Evolutionary conservation across 441 rosid genomes (phyloP), one percentile per base, ranked within the genome.

Genomic region (Adansonia madagascariensis): DNA sequence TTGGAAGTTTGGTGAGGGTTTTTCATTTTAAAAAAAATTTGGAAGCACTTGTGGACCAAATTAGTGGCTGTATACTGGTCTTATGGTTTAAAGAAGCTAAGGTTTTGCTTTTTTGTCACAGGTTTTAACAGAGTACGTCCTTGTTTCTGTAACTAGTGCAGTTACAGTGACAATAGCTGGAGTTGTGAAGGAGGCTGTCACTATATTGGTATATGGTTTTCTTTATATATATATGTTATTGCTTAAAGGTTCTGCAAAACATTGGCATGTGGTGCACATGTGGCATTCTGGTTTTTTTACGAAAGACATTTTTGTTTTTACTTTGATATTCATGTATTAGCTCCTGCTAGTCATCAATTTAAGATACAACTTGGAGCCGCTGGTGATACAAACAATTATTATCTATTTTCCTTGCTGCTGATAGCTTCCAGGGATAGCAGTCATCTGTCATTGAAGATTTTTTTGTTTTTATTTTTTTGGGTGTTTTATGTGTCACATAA

Each of bases 171-270:
- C 97, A 69, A 93, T 96, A 83, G 99, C 98, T 0, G 98, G 99
- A n/a, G 98, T 94, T 68, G 98, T 94, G 56, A 94, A 96, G 94
- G 99, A 96, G 86, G 95, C 97, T 71, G 98, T 96, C 80, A 93
- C 99, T 82, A 96, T 94, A 82, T 71, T 96, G 97, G 98, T 96
- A 91, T 77, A 56, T 75, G 5, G 73, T 68, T 41, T 20, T 79
- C 63, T 56, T 31, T 49, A 14, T 9, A 39, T 24, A 62, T 61
- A 2, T 71, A 66, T 11, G 3, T 50, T 49, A 22, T 22, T 53
- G 44, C 17, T n/a, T 76, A 56, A 35, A 31, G 49, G 47, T 53
- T 71, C 10, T 71, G 62, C 63, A 35, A 53, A 10, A 35, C 55
- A 15, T 71, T 71, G 62, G 46, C 47, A 24, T 24, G 27, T 24